Base-by-base conservation (phyloP, 2,329 filamentous ascomycete genomes). In the Didymellaceae sp. region DNA sequence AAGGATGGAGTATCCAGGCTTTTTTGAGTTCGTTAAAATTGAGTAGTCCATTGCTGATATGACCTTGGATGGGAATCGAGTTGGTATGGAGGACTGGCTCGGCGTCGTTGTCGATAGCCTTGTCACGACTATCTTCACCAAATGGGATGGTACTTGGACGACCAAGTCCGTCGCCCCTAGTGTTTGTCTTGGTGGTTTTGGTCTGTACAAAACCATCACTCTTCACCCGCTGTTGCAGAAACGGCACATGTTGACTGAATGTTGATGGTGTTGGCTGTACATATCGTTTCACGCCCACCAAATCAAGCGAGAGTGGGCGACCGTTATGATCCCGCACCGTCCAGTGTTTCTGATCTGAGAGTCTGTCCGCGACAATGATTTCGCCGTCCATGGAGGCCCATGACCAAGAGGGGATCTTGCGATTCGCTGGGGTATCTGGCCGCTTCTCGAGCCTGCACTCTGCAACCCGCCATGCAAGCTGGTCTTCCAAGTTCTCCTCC, bases 391-490 rank as follows among this genome's bases (percentile, higher is more conserved):
- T 58, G 2, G 54, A 58, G 1, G 61, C 56, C 63, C 63, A 66
- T 2, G 60, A 63, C 63, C 62, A 66, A 1, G 54, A 54, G 4
- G 63, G 63, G 20, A 59, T 55, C 14, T 46, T 25, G n/a, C 54
- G 49, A 17, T n/a, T 26, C n/a, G 57, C 8, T 1, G 43, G 25
- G 4, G 5, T 25, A 11, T 22, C 45, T 6, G 57, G 58, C 0
- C 63, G 55, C 22, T 53, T 30, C 9, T 25, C 24, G 1, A 48
- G 26, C 11, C 26, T 50, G 40, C 51, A 57, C 8, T 63, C 55
- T 17, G 30, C 46, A 3, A 65, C 61, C 10, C 54, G 48, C 66
- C 64, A 69, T 1, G 61, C 50, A 11, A 69, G 32, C 18, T 69
- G 65, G 21, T 69, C 61, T 43, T 63, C 62, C 0, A 68, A 45